Conservation (phyloP, 1,139 yeast genomes). For the Taphrina wiesneri region DNA sequence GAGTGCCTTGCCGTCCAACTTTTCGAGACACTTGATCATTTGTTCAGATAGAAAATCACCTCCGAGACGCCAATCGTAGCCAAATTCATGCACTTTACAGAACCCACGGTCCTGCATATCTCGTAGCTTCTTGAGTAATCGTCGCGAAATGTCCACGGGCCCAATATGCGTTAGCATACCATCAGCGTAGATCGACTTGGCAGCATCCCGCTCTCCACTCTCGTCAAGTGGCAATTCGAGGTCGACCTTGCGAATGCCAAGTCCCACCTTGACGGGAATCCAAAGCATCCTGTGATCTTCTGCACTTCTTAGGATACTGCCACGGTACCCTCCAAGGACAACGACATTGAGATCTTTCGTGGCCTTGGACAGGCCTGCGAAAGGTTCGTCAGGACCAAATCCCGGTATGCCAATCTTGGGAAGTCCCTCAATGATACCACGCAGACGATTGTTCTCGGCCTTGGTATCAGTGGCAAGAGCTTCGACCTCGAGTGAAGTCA, state of each 20-base stretch:
- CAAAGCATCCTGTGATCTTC: conserved; percentile 68
- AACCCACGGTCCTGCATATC: conserved; percentile 42
- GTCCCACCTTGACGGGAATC: conserved; percentile 86
- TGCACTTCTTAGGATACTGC: conserved; percentile 71
- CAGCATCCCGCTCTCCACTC: conserved; percentile 59
- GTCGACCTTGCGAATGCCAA: conserved; percentile 62
- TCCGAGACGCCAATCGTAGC: conserved; percentile 89
- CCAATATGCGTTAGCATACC: conserved; percentile 82
- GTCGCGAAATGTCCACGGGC: conserved; percentile 76
- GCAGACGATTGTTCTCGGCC: conserved; percentile 29
- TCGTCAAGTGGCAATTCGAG: conserved; percentile 69
- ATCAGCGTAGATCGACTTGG: conserved; percentile 62
- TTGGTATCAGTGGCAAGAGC: conserved; percentile 9
- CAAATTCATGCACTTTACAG: conserved; percentile 69
- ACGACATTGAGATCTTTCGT: conserved; percentile 64
- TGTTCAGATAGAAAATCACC: conserved; percentile 58
- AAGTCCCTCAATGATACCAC: conserved; percentile 27
- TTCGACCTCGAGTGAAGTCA: conserved; percentile 28
- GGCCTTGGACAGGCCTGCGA: conserved; percentile 20
- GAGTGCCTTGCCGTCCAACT: conserved; percentile 51
- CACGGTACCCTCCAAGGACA: conserved; percentile 84
- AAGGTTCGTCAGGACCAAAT: conserved; percentile 2
- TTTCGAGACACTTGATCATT: conserved; percentile 53
- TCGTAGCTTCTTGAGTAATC: conserved; percentile 45
- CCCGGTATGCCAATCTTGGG: conserved; percentile 21